Base-by-base conservation (phyloP, 192 early-diverging fungal species). In the Geosiphon pyriformis region DNA sequence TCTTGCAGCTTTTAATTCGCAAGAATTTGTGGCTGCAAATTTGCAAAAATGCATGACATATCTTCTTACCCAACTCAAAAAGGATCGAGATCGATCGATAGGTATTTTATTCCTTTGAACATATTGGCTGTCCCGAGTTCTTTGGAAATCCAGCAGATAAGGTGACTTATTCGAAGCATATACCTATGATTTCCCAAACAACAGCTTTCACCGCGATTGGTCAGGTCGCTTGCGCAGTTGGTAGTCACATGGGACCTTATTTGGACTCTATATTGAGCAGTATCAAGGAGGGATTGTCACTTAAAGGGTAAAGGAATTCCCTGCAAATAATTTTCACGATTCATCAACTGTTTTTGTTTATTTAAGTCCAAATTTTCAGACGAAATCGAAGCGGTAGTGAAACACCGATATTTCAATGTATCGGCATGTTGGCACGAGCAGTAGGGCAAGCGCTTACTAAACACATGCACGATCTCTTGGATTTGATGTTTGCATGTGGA, bases 401-500 rank as follows among this genome's bases (percentile, higher is more conserved):
- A 35, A 77, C 73, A 1, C 78, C 87, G 20, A 81, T 91, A 20
- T 92, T 94, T 61, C 81, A 86, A 69, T 94, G 94, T 61, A 88
- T 97, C 48, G 90, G 87, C 27, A 92, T 90, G 83, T 79, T 98
- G 46, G 94, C 93, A 1, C 78, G 79, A 10, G 92, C 95, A 20
- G 89, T 98, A 57, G 91, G 94, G n/a, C 92, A 90, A 34, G 91
- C 89, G 4, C 76, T 96, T 51, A 93, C 90, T 0, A 91, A 90
- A 61, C 83, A 94, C 70, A 83, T 96, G 82, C 87, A 90, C 56
- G 92, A 91, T 25, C 70, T 97, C 18, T 67, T 97, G 50, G 93
- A 96, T 60, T 77, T 92, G 59, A 95, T 98, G 91, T 96, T 98
- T 67, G 82, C 88, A 2, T 83, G 86, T 18, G 95, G 95, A 22